These are phyloP conservation scores for Lathyrus aphaca DNA, from an alignment of 306 rosid species.

Conservation along the genomic window DNA sequence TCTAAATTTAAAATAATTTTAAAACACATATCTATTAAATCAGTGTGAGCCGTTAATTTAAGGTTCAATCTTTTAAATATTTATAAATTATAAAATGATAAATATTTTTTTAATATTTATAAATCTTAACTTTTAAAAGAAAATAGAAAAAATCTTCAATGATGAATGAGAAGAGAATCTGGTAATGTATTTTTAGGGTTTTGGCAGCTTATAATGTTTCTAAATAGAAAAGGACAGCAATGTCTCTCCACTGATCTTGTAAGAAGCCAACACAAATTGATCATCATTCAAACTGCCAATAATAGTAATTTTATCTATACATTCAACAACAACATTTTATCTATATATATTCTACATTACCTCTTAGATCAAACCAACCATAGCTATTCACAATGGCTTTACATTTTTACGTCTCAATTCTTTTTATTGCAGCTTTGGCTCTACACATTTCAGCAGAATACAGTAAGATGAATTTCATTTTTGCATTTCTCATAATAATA, in stretches of 20 bases:
- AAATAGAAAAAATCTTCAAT: neutral
- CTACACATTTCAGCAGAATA: conserved; percentile 42
- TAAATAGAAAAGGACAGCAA: conserved; percentile 11
- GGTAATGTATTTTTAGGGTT: conserved; percentile 7
- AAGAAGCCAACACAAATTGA: neutral
- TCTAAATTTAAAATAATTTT: too few relatives aligned
- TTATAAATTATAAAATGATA: too few relatives aligned
- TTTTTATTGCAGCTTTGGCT: conserved; percentile 43
- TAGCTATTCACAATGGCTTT: conserved; percentile 41
- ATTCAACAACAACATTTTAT: too few relatives aligned
- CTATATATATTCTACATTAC: neutral
- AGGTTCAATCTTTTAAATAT: too few relatives aligned
- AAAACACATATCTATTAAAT: too few relatives aligned
- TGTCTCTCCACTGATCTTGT: conserved; percentile 21
- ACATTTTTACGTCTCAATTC: conserved; percentile 33
- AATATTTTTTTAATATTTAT: too few relatives aligned
- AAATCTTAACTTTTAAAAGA: too few relatives aligned
- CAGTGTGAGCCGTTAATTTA: too few relatives aligned
- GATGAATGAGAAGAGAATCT: neutral
- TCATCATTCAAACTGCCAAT: conserved; percentile 10
- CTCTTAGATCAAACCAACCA: conserved; percentile 31
- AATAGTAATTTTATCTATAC: neutral
- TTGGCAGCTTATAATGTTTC: neutral
- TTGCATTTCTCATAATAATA: neutral
- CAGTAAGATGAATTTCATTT: conserved; percentile 27